Evolutionary conservation across 2,329 filamentous ascomycete genomes (phyloP), one percentile per base, ranked within the genome.

Genomic region (Dothidotthia symphoricarpi): DNA sequence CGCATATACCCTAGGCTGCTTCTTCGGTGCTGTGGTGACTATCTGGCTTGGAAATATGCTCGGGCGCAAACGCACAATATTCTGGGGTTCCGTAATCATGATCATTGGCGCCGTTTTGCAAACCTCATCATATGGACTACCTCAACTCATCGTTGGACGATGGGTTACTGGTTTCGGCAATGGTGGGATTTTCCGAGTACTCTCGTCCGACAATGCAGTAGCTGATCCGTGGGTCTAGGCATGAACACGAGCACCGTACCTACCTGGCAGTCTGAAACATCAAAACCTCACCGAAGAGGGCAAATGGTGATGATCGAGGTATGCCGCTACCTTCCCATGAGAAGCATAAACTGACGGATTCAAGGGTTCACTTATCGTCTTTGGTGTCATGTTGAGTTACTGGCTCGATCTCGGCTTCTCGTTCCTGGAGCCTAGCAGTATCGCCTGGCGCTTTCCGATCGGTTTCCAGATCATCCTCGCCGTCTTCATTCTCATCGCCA

Each of bases 51-150:
- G 81, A 19, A 81, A 85, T 45, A 66, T 72, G 8, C 72, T 82
- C 27, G 80, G 80, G 16, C 71, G 80, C 24, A 72, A 74, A 57
- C 67, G 75, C 26, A 75, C 74, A 2, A 80, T 81, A 35, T 77
- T 83, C 50, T 69, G 78, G n/a, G 81, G 81, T 12, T 75, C 74
- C 7, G 45, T 67, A 9, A 74, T 84, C 47, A 78, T 82, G 72
- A 67, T 80, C 12, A 37, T 82, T 24, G 80, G 80, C 11, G 78
- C 78, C 24, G 68, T 76, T 7, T 74, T 85, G 25, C 82, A 85
- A 53, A 64, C 77, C 11, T 61, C 72, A 10, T 69, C 73, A 2
- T 75, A 71, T 46, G 60, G 67, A 44, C 68, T 73, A 8, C 66
- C 62, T 14, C 66, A 69, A 33, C 68, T 75, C 14, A 69, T 77